phyloP scores from a whole-genome alignment of 2,329 filamentous ascomycete species.

The Epichloe hybrida region DNA sequence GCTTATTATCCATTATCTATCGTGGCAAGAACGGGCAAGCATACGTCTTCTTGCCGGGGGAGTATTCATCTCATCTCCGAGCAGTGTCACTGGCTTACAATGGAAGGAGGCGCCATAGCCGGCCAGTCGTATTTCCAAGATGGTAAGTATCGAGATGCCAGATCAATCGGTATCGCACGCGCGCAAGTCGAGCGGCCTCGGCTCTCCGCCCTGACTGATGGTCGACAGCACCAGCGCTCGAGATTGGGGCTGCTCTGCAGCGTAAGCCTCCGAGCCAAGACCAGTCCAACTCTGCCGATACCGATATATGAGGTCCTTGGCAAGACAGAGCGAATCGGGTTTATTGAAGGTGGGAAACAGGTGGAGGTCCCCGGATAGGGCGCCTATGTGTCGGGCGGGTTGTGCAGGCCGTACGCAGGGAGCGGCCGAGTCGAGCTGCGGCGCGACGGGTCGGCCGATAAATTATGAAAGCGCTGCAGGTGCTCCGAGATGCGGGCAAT shows the following conservation, averaged over 20 bases:
- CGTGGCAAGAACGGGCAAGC: background rate
- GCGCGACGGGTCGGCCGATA: background rate
- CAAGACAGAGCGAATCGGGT: background rate
- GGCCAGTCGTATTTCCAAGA: background rate
- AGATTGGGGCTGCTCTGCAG: background rate
- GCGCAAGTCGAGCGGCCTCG: background rate
- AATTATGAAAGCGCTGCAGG: background rate
- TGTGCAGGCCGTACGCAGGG: background rate
- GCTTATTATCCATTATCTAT: no score
- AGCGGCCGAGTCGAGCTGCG: background rate
- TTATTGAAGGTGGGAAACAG: background rate
- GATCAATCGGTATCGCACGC: background rate
- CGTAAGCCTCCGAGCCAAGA: background rate
- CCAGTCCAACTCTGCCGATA: background rate
- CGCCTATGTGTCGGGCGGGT: background rate
- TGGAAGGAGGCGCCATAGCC: conserved; percentile 2
- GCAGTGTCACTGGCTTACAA: conserved; percentile 1
- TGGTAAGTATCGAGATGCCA: background rate
- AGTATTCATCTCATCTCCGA: conserved; percentile 1
- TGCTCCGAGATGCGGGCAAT: no score
- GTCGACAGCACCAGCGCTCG: background rate
- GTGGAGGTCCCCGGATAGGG: background rate
- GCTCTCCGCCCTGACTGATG: background rate
- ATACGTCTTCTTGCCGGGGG: background rate
- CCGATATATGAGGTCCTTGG: background rate